Percentiles rank a stretch among this genome's conserved stretches.
These are phyloP conservation scores for Fagopyrum homotropicum DNA, from an alignment of 148 eudicot species.

Conservation along the genomic window DNA sequence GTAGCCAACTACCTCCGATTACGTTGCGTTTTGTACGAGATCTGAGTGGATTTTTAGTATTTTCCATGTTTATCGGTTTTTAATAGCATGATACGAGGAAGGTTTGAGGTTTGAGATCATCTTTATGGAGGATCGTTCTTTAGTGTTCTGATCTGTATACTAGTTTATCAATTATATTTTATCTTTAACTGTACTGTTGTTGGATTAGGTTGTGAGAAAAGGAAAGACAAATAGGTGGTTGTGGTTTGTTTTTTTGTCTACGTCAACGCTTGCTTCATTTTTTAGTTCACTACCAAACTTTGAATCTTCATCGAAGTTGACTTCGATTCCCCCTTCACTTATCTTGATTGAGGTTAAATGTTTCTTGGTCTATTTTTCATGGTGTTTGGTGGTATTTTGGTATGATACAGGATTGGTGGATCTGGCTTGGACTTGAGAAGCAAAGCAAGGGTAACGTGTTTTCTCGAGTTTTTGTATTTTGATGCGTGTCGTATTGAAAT, in stretches of 20 bases:
- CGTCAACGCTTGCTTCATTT: background rate
- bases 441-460: slow-evolving; percentile 71
- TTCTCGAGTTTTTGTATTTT: background rate
- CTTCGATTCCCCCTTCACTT: background rate
- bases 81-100: background rate
- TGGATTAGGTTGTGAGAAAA: background rate
- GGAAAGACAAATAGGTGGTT: background rate
- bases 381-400: background rate
- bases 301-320: background rate
- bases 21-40: background rate
- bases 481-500: background rate
- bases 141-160: background rate
- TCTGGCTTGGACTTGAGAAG: slow-evolving; percentile 89
- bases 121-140: background rate
- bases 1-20: background rate
- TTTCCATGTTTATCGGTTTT: background rate
- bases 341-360: background rate
- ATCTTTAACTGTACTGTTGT: background rate
- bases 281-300: background rate
- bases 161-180: background rate
- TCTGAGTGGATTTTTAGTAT: background rate
- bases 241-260: background rate
- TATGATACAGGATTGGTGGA: slow-evolving; percentile 72
- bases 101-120: background rate
- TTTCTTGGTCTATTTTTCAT: background rate